A percentile compares a stretch with the other conserved stretches of the same genome.
Conservation (phyloP, 1,284 basidiomycete species). For the Trichosporon coremiiforme region DNA sequence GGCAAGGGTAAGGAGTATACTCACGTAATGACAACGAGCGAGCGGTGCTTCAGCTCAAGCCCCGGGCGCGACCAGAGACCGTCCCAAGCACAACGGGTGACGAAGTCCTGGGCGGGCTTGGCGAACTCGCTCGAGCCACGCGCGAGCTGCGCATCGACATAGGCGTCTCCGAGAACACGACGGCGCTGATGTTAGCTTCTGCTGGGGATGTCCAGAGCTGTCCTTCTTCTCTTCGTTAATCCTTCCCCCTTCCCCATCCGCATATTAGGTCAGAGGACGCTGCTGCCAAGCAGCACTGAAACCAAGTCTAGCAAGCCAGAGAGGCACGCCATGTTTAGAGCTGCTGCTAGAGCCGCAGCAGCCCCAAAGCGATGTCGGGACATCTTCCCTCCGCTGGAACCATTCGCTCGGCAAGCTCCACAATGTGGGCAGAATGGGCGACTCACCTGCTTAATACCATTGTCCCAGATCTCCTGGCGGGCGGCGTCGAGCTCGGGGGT, state of each 20-base stretch:
- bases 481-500: slow-evolving; percentile 25
- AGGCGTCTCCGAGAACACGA: slow-evolving; percentile 32
- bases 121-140: slow-evolving; percentile 33
- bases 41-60: slow-evolving; percentile 35
- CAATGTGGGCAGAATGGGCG: background rate
- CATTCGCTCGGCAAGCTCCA: background rate
- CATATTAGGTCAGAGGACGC: no score
- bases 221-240: background rate
- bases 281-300: no score
- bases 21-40: slow-evolving; percentile 34
- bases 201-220: background rate
- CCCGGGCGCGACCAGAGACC: slow-evolving; percentile 32
- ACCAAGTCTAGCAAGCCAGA: no score
- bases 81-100: slow-evolving; percentile 32
- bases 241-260: background rate
- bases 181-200: slow-evolving; percentile 27
- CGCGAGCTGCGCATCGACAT: slow-evolving; percentile 32
- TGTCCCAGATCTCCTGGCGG: slow-evolving; percentile 27
- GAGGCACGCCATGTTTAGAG: no score
- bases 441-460: slow-evolving; percentile 30
- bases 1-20: background rate
- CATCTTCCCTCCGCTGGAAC: background rate
- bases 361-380: background rate
- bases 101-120: slow-evolving; percentile 35
- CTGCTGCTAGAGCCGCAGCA: no score